Conservation (phyloP, 78 protist genomes). For the Chrysochromulina parva region DNA sequence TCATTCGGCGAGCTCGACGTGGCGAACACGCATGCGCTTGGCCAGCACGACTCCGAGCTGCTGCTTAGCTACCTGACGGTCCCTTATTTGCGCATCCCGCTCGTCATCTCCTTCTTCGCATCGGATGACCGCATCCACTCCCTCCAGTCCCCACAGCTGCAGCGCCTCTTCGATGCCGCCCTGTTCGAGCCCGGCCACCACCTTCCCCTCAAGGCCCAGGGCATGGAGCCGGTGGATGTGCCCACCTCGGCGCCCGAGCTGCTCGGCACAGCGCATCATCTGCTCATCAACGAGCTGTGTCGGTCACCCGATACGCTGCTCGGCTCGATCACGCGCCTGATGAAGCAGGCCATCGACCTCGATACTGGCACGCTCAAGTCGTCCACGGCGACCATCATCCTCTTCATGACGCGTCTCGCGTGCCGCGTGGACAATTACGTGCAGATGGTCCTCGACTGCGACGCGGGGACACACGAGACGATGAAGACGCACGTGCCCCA, state of each 20-base stretch:
- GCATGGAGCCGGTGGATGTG: background rate
- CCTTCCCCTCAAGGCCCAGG: background rate
- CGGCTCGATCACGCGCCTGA: background rate
- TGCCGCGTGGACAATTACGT: conserved; percentile 34
- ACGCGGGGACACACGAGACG: background rate
- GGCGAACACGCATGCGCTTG: background rate
- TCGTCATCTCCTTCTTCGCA: conserved; percentile 38
- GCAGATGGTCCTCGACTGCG: background rate
- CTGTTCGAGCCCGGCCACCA: conserved; percentile 36
- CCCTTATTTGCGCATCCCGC: conserved; percentile 60
- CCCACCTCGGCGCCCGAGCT: background rate
- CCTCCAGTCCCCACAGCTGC: background rate
- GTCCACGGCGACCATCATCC: background rate
- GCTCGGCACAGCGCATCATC: conserved; percentile 14
- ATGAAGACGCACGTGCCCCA: background rate
- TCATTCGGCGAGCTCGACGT: conserved; percentile 17
- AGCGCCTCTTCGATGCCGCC: conserved; percentile 21
- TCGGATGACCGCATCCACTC: conserved; percentile 25
- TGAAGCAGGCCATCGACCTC: conserved; percentile 3
- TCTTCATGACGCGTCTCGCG: conserved; percentile 23
- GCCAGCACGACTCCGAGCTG: conserved; percentile 51
- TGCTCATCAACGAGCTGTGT: conserved; percentile 42
- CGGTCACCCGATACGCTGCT: background rate
- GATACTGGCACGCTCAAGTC: conserved; percentile 1
- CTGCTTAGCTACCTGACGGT: conserved; percentile 50